phyloP scores from a whole-genome alignment of 805 yeast species.

The Saccharomyces mikatae region DNA sequence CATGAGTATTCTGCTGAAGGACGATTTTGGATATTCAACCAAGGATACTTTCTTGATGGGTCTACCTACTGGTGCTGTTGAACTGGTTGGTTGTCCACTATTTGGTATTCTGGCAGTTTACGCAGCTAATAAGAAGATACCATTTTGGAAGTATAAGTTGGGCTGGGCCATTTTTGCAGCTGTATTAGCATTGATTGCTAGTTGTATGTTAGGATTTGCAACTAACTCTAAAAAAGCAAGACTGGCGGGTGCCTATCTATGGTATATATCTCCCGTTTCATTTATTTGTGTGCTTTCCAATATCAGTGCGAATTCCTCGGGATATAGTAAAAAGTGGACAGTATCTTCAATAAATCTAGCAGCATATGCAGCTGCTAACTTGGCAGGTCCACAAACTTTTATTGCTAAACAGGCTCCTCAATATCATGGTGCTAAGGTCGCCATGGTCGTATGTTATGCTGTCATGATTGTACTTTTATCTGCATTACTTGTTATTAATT shows the following conservation, averaged over 20 bases:
- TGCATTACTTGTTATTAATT: slow-evolving; percentile 22
- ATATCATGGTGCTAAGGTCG: slow-evolving; percentile 48
- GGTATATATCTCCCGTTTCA: slow-evolving; percentile 32
- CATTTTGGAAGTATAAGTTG: slow-evolving; percentile 19
- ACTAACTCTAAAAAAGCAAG: slow-evolving; percentile 27
- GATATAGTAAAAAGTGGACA: slow-evolving; percentile 64
- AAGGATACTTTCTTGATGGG: slow-evolving; percentile 36
- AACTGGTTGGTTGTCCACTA: slow-evolving; percentile 28
- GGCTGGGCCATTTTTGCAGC: slow-evolving; percentile 30
- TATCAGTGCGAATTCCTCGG: slow-evolving; percentile 49
- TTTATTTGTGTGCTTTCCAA: slow-evolving; percentile 30
- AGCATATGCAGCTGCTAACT: slow-evolving; percentile 60
- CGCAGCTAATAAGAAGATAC: slow-evolving; percentile 13
- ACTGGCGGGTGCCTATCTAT: slow-evolving; percentile 33
- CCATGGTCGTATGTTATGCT: slow-evolving; percentile 43
- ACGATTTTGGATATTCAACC: slow-evolving; percentile 38
- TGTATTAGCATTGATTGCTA: slow-evolving; percentile 29
- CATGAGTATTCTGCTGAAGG: slow-evolving; percentile 36
- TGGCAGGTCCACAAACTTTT: slow-evolving; percentile 71
- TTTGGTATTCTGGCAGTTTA: slow-evolving; percentile 24
- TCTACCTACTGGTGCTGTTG: slow-evolving; percentile 42
- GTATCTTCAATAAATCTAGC: slow-evolving; percentile 52
- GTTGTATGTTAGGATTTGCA: slow-evolving; percentile 40
- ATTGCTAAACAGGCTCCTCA: slow-evolving; percentile 48
- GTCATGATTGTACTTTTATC: slow-evolving; percentile 33